Evolutionary conservation across 2,329 filamentous ascomycete species (phyloP), one percentile per base, ranked within the genome.

Genomic region (Aspergillus quadrilineatus): DNA sequence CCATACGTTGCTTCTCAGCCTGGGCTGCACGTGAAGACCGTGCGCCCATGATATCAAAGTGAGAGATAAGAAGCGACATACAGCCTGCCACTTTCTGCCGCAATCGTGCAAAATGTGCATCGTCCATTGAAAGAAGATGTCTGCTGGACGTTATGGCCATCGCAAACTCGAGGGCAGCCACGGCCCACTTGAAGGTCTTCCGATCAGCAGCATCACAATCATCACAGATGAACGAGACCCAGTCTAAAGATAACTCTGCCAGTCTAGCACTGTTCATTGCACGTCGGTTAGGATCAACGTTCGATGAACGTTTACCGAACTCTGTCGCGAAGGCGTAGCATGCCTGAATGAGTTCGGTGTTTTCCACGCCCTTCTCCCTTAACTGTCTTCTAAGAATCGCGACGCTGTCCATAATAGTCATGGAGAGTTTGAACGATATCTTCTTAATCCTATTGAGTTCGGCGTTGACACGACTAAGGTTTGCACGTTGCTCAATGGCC

Each of bases 251-350:
- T 52, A 99, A 81, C 69, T 96, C 90, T 10, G 93, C 96, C 54
- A 99, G 83, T 72, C 96, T 96, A 64, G 96, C 82, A 73, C 96
- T 97, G 77, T 97, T 97, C 90, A 97, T 95, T 64, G 95, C 90
- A 49, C 93, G 88, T 54, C 94, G 82, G 70, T 96, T 97, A 72
- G 90, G 89, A 75, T 99, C 94, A 86, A 99, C 94, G 17, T 94
- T 85, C 49, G 96, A 84, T 2, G 93, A 97, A 62, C 94, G 88
- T 72, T 97, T 93, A 44, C 94, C 94, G 64, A 99, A 99, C 72
- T 99, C 94, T 0, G 94, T 97, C n/a, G 94, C 94, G 68, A 97
- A 99, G 41, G 95, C 89, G 73, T 97, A 99, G 75, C 93, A 99
- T 4, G 92, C 96, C 73, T 99, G 94, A 61, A 99, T 94, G 30